Conservation (phyloP, 2,329 filamentous ascomycete species). For the Onygena corvina region DNA sequence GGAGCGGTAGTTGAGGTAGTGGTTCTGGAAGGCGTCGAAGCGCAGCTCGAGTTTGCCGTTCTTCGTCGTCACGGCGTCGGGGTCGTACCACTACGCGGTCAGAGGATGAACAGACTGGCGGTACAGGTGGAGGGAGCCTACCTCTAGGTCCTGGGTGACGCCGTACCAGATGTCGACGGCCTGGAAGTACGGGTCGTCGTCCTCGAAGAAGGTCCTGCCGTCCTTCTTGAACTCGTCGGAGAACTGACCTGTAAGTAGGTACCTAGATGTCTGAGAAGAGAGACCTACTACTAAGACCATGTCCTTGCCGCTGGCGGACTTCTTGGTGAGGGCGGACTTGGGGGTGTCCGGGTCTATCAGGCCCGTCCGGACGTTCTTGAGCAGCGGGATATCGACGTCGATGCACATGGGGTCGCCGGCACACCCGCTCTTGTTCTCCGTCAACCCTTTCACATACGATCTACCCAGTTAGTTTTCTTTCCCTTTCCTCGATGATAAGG, state of each 20-base stretch:
- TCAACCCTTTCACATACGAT: constrained; percentile 1
- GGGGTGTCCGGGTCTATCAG: constrained; percentile 60
- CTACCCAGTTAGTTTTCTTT: background rate
- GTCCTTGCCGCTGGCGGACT: constrained; percentile 46
- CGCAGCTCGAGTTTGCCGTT: constrained; percentile 52
- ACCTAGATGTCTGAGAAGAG: background rate
- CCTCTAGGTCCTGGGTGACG: constrained; percentile 56
- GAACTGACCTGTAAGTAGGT: constrained; percentile 35
- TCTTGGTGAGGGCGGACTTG: constrained; percentile 44
- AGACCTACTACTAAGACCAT: constrained; percentile 47
- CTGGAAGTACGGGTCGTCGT: constrained; percentile 57
- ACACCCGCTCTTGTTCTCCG: constrained; percentile 19
- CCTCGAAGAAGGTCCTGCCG: constrained; percentile 58
- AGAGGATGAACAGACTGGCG: too few relatives aligned
- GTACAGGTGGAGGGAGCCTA: constrained; percentile 21
- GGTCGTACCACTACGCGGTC: constrained; percentile 60
- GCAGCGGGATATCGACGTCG: constrained; percentile 37
- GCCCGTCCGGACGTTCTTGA: constrained; percentile 49
- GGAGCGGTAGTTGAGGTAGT: constrained; percentile 54
- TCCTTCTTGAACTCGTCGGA: constrained; percentile 60
- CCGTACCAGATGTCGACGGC: constrained; percentile 61
- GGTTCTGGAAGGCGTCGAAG: constrained; percentile 54
- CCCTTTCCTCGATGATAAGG: constrained; percentile 28
- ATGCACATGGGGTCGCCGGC: constrained; percentile 38
- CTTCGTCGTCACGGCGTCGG: constrained; percentile 51